phyloP scores from a whole-genome alignment of 106 monocot genomes.

The Alisma plantagoaquatica region DNA sequence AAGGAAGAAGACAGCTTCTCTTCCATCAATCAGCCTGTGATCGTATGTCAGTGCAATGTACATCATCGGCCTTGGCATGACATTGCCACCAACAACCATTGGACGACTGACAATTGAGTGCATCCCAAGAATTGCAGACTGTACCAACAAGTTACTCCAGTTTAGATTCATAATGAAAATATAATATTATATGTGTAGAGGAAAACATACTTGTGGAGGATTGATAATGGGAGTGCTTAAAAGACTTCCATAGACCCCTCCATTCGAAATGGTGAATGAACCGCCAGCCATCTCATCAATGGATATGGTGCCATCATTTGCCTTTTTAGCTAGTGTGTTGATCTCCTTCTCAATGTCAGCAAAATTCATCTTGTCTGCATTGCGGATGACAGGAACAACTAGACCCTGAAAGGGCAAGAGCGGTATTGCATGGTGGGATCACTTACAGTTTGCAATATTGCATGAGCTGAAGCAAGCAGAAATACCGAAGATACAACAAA shows the following conservation, averaged over 20 bases:
- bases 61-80: conserved; percentile 74
- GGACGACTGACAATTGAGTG: too few species aligned
- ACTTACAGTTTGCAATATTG: too few species aligned
- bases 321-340: conserved; percentile 53
- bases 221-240: conserved; percentile 84
- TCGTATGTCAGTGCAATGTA: too few species aligned
- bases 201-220: conserved; percentile 48
- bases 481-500: too few species aligned
- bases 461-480: too few species aligned
- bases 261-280: conserved; percentile 80
- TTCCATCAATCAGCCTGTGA: too few species aligned
- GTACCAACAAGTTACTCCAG: conserved; percentile 64
- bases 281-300: conserved; percentile 94
- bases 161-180: conserved; percentile 41
- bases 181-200: too few species aligned
- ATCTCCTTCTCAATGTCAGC: conserved; percentile 76
- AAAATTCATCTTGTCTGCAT: too few species aligned
- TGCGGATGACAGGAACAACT: conserved; percentile 76
- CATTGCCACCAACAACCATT: conserved; percentile 38
- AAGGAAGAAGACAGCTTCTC: conserved; percentile 77
- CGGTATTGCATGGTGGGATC: too few species aligned
- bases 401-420: conserved; percentile 45
- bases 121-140: too few species aligned
- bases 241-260: conserved; percentile 81
- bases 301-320: too few species aligned